A percentile compares a stretch with the other conserved stretches of the same genome.
phyloP scores from a whole-genome alignment of 208 protist species.

The Entamoeba invadens region DNA sequence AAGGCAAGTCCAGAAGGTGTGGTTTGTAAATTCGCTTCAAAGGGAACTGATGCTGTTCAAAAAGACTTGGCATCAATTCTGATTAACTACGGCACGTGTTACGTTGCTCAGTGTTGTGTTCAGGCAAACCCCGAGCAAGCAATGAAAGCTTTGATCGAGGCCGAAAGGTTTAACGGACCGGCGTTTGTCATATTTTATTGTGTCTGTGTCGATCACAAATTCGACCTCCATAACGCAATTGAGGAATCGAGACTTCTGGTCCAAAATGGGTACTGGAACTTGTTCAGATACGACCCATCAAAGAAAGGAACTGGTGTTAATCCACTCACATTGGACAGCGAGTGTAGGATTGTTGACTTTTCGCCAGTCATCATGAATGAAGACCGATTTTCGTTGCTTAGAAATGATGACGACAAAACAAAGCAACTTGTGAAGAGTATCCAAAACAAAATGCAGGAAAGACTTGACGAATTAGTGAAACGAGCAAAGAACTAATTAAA shows the following conservation, averaged over 20 bases:
- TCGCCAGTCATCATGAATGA: too few species aligned
- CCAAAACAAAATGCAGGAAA: too few species aligned
- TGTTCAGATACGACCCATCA: not conserved
- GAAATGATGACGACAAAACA: too few species aligned
- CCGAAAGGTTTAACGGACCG: constrained; percentile 34
- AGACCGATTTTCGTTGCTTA: too few species aligned
- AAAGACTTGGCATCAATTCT: constrained; percentile 39
- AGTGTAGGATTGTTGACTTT: too few species aligned
- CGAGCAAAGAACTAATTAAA: too few species aligned
- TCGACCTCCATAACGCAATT: too few species aligned
- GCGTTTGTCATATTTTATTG: constrained; percentile 38
- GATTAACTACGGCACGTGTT: constrained; percentile 33
- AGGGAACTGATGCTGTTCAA: constrained; percentile 35
- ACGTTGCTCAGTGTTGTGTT: constrained; percentile 39
- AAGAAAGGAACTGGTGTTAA: too few species aligned
- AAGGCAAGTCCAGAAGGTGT: constrained; percentile 37
- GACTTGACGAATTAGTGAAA: too few species aligned
- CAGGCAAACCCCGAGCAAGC: constrained; percentile 20
- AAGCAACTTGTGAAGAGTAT: too few species aligned
- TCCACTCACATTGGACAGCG: not conserved
- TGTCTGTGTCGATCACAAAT: constrained; percentile 39
- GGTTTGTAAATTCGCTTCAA: constrained; percentile 32
- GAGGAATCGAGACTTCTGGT: constrained; percentile 38
- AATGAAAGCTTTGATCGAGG: constrained; percentile 31
- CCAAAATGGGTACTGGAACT: constrained; percentile 34